A percentile compares a stretch with the other conserved stretches of the same genome.
phyloP scores from a whole-genome alignment of 805 yeast species.

The Kregervanrija pseudodelftensis region DNA sequence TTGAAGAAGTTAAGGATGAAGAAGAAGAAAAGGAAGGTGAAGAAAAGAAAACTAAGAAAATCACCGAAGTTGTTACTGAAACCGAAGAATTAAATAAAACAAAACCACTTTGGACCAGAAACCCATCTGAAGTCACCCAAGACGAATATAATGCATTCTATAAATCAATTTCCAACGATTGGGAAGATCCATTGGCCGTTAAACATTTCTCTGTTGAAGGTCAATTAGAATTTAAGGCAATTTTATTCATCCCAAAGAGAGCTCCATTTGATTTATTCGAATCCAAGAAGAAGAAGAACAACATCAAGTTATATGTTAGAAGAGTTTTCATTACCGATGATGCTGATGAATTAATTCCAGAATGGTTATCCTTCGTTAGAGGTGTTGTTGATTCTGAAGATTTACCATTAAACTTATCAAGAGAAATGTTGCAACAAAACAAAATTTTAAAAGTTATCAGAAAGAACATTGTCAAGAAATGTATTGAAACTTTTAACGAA shows the following conservation, averaged over 20 bases:
- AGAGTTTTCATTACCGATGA: slow-evolving; percentile 99
- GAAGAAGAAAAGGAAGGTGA: slow-evolving; percentile 47
- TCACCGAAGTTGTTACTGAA: slow-evolving; percentile 91
- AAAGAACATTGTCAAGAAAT: slow-evolving; percentile 98
- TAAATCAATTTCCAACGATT: slow-evolving; percentile 98
- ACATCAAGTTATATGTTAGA: slow-evolving; percentile 97
- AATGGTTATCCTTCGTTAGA: slow-evolving; percentile 94
- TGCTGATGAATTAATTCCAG: slow-evolving; percentile 98
- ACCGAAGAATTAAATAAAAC: slow-evolving; percentile 98
- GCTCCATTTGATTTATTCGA: slow-evolving; percentile 99
- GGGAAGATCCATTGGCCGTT: slow-evolving; percentile 99
- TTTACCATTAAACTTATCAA: slow-evolving; percentile 97
- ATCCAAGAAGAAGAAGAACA: slow-evolving; percentile 97
- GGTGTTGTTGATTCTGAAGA: slow-evolving; percentile 99
- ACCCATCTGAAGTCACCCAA: slow-evolving; percentile 94
- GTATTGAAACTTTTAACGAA: slow-evolving; percentile 97
- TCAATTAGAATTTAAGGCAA: slow-evolving; percentile 98
- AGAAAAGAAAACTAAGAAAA: slow-evolving; percentile 75
- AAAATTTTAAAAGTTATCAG: slow-evolving; percentile 98
- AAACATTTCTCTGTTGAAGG: slow-evolving; percentile 99
- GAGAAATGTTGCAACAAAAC: slow-evolving; percentile 99
- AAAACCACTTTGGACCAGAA: slow-evolving; percentile 99
- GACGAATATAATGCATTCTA: slow-evolving; percentile 99
- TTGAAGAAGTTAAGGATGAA: slow-evolving; percentile 45
- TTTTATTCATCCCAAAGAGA: slow-evolving; percentile 95